Evolutionary conservation across 83 land plant genomes (phyloP).

Genomic region (Thuja plicata): DNA sequence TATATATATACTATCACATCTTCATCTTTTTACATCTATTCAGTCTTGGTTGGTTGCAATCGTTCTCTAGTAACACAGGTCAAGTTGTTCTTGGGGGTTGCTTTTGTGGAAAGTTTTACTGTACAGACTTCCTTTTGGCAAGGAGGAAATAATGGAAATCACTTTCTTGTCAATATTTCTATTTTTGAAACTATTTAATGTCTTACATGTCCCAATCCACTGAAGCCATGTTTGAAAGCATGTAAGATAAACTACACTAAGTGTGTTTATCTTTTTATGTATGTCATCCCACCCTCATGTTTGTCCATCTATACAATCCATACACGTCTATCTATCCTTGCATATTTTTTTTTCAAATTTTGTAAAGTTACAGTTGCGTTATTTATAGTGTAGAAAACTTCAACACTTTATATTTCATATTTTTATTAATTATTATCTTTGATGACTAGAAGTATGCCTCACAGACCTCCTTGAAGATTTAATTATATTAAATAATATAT

Average conservation of each 20-base stretch:
- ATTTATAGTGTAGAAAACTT: neutral
- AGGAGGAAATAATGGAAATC: neutral
- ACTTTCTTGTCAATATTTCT: neutral
- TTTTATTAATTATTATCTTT: neutral
- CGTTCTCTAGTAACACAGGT: neutral
- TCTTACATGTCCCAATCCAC: neutral
- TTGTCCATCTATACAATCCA: neutral
- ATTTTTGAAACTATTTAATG: neutral
- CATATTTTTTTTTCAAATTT: neutral
- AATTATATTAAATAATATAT: neutral
- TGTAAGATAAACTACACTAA: neutral
- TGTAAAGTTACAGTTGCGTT: neutral
- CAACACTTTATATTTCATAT: neutral
- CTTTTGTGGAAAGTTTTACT: neutral
- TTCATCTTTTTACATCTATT: neutral
- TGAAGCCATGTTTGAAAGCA: neutral
- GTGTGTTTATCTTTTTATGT: neutral
- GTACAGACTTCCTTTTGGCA: neutral
- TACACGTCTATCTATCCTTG: neutral
- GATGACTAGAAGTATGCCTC: neutral
- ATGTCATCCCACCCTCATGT: neutral
- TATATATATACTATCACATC: neutral
- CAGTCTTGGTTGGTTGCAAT: neutral
- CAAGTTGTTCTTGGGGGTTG: neutral
- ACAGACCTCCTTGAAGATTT: neutral